phyloP scores from a whole-genome alignment of 345 rosid species.

The Mallotus nudiflorus region DNA sequence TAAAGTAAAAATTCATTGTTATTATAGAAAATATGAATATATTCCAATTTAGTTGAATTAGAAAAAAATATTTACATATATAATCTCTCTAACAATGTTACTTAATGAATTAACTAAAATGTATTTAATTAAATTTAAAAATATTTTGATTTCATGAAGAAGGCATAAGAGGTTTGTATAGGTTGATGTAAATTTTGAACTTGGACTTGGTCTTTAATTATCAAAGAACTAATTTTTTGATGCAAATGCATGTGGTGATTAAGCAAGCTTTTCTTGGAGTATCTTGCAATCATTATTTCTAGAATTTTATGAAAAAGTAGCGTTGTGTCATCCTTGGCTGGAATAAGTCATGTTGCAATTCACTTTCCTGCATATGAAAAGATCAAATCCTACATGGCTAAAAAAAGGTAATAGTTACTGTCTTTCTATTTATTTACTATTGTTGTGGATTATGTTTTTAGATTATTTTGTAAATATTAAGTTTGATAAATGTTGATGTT shows the following conservation, averaged over 20 bases:
- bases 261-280: neutral
- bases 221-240: neutral
- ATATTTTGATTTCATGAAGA: too few species aligned
- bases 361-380: constrained; percentile 94
- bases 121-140: too few species aligned
- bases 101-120: too few species aligned
- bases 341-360: constrained; percentile 91
- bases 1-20: too few species aligned
- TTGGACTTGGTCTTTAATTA: neutral
- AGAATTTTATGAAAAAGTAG: constrained; percentile 62
- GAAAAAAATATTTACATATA: too few species aligned
- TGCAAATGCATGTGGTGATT: neutral
- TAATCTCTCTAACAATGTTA: too few species aligned
- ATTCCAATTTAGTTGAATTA: too few species aligned
- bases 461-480: too few species aligned
- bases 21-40: too few species aligned
- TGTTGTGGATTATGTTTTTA: neutral
- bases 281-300: constrained; percentile 8
- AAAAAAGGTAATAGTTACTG: constrained; percentile 48
- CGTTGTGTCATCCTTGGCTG: constrained; percentile 83
- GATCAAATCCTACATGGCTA: constrained; percentile 81
- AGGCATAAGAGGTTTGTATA: constrained; percentile 86
- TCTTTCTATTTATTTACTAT: neutral
- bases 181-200: constrained; percentile 47
- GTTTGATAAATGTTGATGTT: constrained; percentile 27